These are phyloP conservation scores for Hyparrhenia diplandra DNA, from an alignment of 176 grass and related monocot genomes.

Conservation along the genomic window DNA sequence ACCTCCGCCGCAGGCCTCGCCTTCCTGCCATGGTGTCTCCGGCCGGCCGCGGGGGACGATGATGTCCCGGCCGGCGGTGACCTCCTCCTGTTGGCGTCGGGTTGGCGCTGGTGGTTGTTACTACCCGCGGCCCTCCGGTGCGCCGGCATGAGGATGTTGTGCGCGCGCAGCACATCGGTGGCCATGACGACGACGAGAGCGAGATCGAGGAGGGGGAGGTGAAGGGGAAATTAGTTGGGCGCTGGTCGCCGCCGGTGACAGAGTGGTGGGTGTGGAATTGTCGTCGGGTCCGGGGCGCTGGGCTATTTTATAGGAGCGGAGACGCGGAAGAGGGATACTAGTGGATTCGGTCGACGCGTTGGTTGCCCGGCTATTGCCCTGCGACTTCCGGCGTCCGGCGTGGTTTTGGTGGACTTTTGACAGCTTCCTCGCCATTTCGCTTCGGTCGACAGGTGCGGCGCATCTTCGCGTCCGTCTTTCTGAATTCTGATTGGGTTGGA, in stretches of 20 bases:
- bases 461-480: background rate
- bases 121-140: slow-evolving; percentile 5
- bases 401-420: slow-evolving; percentile 16
- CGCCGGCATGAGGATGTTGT: slow-evolving; percentile 20
- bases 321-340: too few species aligned
- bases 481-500: too few species aligned
- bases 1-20: slow-evolving; percentile 8
- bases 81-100: background rate
- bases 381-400: background rate
- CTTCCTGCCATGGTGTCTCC: slow-evolving; percentile 6
- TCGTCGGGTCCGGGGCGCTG: background rate
- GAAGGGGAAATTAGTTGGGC: background rate
- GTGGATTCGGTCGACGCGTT: slow-evolving; percentile 23
- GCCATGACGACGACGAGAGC: slow-evolving; percentile 21
- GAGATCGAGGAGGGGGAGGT: background rate
- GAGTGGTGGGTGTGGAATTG: background rate
- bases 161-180: slow-evolving; percentile 41
- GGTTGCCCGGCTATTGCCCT: background rate
- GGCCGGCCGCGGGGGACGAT: too few species aligned
- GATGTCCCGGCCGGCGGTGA: background rate
- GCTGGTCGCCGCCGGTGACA: too few species aligned
- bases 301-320: background rate
- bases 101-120: background rate
- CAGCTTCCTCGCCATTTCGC: slow-evolving; percentile 23
- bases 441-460: background rate